A percentile compares a stretch with the other conserved stretches of the same genome.
phyloP scores from a whole-genome alignment of 495 filamentous ascomycete species.

The Aspergillus wentii region DNA sequence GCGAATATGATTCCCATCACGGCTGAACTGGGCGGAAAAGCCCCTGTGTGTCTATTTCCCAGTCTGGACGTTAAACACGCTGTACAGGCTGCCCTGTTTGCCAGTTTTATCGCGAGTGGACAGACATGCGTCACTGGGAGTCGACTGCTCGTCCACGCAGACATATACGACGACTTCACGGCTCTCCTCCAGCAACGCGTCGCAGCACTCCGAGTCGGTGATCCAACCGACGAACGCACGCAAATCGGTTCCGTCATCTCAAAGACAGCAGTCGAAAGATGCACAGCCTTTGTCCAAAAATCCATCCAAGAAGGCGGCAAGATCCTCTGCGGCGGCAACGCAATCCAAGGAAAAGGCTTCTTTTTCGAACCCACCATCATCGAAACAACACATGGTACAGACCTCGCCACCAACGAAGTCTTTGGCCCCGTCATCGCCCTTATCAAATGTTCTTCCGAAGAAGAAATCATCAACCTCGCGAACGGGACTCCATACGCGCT shows the following conservation, averaged over 20 bases:
- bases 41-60: constrained; percentile 51
- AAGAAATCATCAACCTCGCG: constrained; percentile 38
- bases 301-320: constrained; percentile 23
- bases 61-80: constrained; percentile 45
- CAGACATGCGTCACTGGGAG: constrained; percentile 61
- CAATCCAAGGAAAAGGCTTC: constrained; percentile 43
- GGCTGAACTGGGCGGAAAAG: constrained; percentile 58
- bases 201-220: constrained; percentile 42
- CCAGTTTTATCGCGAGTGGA: constrained; percentile 55
- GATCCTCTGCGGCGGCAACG: constrained; percentile 28
- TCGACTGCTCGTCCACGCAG: constrained; percentile 49
- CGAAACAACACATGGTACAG: constrained; percentile 19
- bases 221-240: constrained; percentile 38
- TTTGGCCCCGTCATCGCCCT: constrained; percentile 50
- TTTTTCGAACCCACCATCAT: constrained; percentile 57
- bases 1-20: constrained; percentile 50
- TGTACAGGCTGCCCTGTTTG: constrained; percentile 54
- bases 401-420: constrained; percentile 37
- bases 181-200: constrained; percentile 29
- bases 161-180: constrained; percentile 35
- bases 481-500: constrained; percentile 49
- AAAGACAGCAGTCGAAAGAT: constrained; percentile 27
- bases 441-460: constrained; percentile 41
- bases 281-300: constrained; percentile 30
- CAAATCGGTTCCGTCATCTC: constrained; percentile 42